Evolutionary conservation across 192 early-diverging fungal species (phyloP).

Genomic region (Coemansia sp.): DNA sequence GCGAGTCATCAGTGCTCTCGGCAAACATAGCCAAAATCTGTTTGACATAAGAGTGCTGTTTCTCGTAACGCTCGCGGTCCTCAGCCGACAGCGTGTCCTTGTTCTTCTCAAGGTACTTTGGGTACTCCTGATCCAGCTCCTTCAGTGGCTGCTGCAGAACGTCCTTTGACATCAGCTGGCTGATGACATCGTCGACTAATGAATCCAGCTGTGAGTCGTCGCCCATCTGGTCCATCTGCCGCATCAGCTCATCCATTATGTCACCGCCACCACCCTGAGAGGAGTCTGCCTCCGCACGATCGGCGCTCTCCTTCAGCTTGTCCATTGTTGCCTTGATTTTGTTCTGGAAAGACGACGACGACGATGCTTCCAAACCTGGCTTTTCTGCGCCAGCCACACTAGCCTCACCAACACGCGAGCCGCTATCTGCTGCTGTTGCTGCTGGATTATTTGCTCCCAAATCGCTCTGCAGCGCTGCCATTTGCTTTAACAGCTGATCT

Average conservation of each 20-base stretch:
- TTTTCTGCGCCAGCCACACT: background rate
- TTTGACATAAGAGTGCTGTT: constrained; percentile 75
- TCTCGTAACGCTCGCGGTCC: constrained; percentile 74
- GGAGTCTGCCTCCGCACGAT: constrained; percentile 74
- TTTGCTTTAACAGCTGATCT: constrained; percentile 70
- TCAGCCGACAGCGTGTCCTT: constrained; percentile 66
- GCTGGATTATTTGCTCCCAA: constrained; percentile 30
- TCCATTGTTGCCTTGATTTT: constrained; percentile 87
- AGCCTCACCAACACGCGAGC: background rate
- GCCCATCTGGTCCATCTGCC: constrained; percentile 76
- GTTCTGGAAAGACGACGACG: constrained; percentile 77
- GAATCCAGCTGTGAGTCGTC: constrained; percentile 79
- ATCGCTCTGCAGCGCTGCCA: constrained; percentile 58
- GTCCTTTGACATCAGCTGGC: constrained; percentile 90
- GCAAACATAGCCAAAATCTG: constrained; percentile 87
- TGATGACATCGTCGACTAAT: constrained; percentile 86
- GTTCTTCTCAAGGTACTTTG: constrained; percentile 82
- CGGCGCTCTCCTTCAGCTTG: constrained; percentile 83
- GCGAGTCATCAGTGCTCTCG: constrained; percentile 49
- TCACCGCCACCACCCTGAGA: constrained; percentile 48
- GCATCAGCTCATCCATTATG: constrained; percentile 86
- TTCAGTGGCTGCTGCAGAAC: constrained; percentile 95
- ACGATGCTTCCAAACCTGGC: background rate
- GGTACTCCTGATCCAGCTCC: constrained; percentile 86
- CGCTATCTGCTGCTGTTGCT: background rate